Conservation (phyloP, 1,284 basidiomycete genomes). For the Ceratobasidium sp. region DNA sequence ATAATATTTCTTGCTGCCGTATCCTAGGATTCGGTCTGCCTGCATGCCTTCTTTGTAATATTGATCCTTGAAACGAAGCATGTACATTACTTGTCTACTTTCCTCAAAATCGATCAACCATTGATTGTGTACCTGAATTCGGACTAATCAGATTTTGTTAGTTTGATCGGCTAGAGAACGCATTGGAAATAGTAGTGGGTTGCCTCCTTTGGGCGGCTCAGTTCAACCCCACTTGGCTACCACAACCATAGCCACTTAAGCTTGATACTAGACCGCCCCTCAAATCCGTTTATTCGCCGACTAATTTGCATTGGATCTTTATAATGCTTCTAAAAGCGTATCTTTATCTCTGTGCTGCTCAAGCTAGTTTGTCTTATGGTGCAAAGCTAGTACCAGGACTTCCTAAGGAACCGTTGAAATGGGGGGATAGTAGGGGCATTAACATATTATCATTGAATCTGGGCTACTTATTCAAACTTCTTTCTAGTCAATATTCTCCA, state of each 20-base stretch:
- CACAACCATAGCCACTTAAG: conserved; percentile 19
- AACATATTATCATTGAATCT: not conserved
- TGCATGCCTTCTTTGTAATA: conserved; percentile 10
- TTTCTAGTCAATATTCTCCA: conserved; percentile 40
- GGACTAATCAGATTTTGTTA: not conserved
- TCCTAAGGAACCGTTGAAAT: conserved; percentile 39
- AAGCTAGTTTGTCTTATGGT: conserved; percentile 6
- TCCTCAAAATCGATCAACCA: conserved; percentile 17
- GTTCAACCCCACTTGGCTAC: conserved; percentile 12
- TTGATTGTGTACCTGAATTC: not conserved
- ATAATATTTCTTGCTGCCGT: conserved; percentile 24
- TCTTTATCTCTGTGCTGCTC: conserved; percentile 19
- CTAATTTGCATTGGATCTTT: too few relatives aligned
- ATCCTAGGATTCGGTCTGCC: conserved; percentile 3
- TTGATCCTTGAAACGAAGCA: conserved; percentile 38
- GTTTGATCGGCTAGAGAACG: conserved; percentile 18
- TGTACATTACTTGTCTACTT: conserved; percentile 36
- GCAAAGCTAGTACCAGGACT: conserved; percentile 23
- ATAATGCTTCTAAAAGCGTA: not conserved
- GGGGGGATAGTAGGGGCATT: conserved; percentile 33
- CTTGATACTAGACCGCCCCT: not conserved
- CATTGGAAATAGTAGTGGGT: conserved; percentile 16
- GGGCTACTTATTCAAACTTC: not conserved
- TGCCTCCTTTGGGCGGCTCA: conserved; percentile 23
- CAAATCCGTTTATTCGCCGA: not conserved